Evolutionary conservation across 169 alveolate genomes (phyloP).

Genomic region (Hepatocystis sp.): DNA sequence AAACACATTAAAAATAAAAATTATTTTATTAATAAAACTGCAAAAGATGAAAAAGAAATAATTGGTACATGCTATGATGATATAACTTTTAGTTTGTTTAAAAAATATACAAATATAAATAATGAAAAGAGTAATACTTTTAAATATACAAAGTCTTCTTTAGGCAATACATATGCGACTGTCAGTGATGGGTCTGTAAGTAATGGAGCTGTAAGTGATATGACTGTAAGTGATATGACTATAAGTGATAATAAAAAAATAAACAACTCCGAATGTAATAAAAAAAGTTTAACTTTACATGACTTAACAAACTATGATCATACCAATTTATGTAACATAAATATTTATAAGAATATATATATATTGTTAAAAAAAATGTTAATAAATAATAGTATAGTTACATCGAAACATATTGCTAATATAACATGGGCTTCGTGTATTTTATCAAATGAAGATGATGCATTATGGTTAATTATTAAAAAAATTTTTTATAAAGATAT

Average conservation of each 20-base stretch:
- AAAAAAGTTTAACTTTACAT: too few relatives aligned
- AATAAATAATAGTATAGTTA: not conserved
- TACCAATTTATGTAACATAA: slow-evolving; percentile 1
- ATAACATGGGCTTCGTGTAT: slow-evolving; percentile 69
- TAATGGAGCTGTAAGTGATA: too few relatives aligned
- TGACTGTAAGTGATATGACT: too few relatives aligned
- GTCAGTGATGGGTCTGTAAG: too few relatives aligned
- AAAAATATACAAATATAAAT: slow-evolving; percentile 15
- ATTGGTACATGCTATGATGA: slow-evolving; percentile 15
- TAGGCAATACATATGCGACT: too few relatives aligned
- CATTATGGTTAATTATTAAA: slow-evolving; percentile 40
- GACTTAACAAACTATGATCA: too few relatives aligned
- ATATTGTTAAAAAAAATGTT: slow-evolving; percentile 13
- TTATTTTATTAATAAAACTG: not conserved
- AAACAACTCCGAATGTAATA: too few relatives aligned
- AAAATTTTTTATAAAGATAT: slow-evolving; percentile 28
- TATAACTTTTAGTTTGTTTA: slow-evolving; percentile 43
- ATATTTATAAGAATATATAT: slow-evolving; percentile 23
- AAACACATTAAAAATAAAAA: slow-evolving; percentile 66
- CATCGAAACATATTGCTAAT: slow-evolving; percentile 60
- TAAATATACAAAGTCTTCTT: too few relatives aligned
- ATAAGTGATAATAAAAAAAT: too few relatives aligned
- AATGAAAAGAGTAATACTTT: slow-evolving; percentile 1
- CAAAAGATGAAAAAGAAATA: not conserved
- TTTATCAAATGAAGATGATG: slow-evolving; percentile 25